Percentiles rank a stretch among this genome's conserved stretches.
Evolutionary conservation across 306 rosid genomes (phyloP).

Genomic region (Abrus precatorius): DNA sequence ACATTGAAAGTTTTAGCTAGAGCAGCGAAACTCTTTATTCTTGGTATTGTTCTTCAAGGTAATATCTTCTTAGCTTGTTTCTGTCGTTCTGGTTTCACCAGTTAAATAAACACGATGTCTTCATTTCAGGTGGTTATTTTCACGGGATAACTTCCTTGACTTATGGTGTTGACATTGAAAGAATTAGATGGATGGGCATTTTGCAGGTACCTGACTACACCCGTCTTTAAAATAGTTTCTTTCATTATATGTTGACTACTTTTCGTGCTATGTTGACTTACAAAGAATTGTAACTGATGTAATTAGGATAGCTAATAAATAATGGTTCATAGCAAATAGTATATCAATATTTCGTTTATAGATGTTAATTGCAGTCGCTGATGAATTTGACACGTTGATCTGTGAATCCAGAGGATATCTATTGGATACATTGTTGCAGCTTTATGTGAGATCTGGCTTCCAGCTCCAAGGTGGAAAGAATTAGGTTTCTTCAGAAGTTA

Average conservation of each 20-base stretch:
- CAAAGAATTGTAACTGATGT: neutral
- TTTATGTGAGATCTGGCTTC: slow-evolving; percentile 87
- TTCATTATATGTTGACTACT: slow-evolving; percentile 27
- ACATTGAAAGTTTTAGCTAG: slow-evolving; percentile 69
- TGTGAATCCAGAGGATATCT: slow-evolving; percentile 79
- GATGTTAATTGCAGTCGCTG: neutral
- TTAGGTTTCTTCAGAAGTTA: slow-evolving; percentile 59
- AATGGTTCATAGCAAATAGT: neutral
- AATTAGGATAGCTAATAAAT: neutral
- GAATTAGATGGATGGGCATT: slow-evolving; percentile 78
- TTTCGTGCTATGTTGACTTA: neutral
- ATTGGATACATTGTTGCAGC: slow-evolving; percentile 82
- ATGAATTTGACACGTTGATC: slow-evolving; percentile 34
- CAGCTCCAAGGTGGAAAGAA: slow-evolving; percentile 56
- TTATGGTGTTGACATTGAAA: slow-evolving; percentile 82
- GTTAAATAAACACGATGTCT: neutral
- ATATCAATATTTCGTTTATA: neutral
- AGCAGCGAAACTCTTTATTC: slow-evolving; percentile 66
- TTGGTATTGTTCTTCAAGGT: slow-evolving; percentile 95
- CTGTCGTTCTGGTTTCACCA: neutral
- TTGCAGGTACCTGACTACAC: slow-evolving; percentile 65
- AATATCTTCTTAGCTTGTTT: slow-evolving; percentile 18
- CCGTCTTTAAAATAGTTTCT: slow-evolving; percentile 32
- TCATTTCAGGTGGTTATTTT: slow-evolving; percentile 89
- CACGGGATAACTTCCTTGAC: slow-evolving; percentile 85